Evolutionary conservation across 2,329 filamentous ascomycete genomes (phyloP).

Genomic region (Phyllosticta citriasiana): DNA sequence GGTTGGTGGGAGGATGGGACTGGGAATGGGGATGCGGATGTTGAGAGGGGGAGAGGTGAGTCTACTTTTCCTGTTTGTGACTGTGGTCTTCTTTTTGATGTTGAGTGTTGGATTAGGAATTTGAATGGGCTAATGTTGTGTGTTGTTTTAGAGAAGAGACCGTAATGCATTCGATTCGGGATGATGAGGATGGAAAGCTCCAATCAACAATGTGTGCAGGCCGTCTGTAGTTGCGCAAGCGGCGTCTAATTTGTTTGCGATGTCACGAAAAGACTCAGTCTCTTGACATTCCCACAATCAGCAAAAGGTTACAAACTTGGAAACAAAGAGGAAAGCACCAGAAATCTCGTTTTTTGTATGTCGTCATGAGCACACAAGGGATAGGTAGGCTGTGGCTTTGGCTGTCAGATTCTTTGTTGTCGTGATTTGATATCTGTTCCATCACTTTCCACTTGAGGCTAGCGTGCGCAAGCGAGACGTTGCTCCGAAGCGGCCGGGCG

Average conservation of each 20-base stretch:
- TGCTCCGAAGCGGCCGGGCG: not conserved
- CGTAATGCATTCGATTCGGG: not conserved
- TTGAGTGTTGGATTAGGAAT: not conserved
- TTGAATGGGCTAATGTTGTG: not conserved
- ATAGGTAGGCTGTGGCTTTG: not conserved
- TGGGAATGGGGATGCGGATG: no score
- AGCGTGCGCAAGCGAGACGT: not conserved
- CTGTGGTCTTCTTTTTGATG: no score
- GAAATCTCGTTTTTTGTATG: not conserved
- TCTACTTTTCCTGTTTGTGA: not conserved
- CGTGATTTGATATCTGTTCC: not conserved
- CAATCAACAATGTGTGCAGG: no score
- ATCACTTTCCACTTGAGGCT: not conserved
- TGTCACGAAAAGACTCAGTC: no score
- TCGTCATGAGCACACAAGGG: not conserved
- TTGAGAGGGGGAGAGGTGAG: not conserved
- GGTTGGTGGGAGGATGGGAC: not conserved
- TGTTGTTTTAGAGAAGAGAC: not conserved
- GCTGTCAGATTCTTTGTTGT: not conserved
- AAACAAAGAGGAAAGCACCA: no score
- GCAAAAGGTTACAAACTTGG: no score
- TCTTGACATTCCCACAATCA: no score
- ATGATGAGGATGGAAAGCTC: no score
- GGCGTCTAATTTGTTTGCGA: no score
- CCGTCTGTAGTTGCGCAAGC: no score